phyloP scores from a whole-genome alignment of 768 basidiomycete genomes.

The Lanmaoa rubissima region DNA sequence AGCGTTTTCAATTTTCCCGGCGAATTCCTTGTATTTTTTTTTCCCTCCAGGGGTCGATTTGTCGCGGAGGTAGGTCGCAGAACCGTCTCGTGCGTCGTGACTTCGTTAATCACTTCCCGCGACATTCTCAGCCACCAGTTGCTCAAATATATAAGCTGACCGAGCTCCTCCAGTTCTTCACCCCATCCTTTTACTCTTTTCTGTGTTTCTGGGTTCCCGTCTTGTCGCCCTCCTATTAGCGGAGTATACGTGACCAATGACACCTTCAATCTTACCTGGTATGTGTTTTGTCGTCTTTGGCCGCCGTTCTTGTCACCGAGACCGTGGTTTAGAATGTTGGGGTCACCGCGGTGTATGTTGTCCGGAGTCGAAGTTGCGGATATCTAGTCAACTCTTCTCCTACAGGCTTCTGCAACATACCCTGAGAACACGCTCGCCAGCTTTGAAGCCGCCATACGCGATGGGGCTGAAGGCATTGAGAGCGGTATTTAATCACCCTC shows the following conservation, averaged over 20 bases:
- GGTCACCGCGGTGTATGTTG: constrained; percentile 63
- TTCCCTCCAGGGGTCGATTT: neutral
- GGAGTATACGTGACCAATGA: constrained; percentile 20
- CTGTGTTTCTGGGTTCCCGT: neutral
- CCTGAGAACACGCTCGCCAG: constrained; percentile 96
- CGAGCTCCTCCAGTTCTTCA: neutral
- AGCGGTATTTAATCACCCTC: constrained; percentile 70
- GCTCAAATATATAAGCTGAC: constrained; percentile 25
- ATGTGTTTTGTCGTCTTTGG: neutral
- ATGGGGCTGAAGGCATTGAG: constrained; percentile 97
- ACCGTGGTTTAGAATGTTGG: constrained; percentile 64
- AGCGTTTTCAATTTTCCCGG: constrained; percentile 3
- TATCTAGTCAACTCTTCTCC: constrained; percentile 16
- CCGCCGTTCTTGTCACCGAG: neutral
- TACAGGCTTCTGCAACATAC: constrained; percentile 77
- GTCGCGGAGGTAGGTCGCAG: constrained; percentile 1
- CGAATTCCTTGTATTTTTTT: neutral
- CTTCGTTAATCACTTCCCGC: constrained; percentile 7
- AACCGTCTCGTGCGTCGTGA: neutral
- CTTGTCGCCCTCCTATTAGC: neutral
- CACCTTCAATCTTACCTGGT: constrained; percentile 29
- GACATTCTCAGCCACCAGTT: constrained; percentile 23
- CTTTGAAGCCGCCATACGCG: constrained; percentile 92
- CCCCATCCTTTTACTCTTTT: neutral
- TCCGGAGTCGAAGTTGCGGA: constrained; percentile 30